Evolutionary conservation across 1,284 basidiomycete species (phyloP).

Genomic region (Takashimella koratensis): DNA sequence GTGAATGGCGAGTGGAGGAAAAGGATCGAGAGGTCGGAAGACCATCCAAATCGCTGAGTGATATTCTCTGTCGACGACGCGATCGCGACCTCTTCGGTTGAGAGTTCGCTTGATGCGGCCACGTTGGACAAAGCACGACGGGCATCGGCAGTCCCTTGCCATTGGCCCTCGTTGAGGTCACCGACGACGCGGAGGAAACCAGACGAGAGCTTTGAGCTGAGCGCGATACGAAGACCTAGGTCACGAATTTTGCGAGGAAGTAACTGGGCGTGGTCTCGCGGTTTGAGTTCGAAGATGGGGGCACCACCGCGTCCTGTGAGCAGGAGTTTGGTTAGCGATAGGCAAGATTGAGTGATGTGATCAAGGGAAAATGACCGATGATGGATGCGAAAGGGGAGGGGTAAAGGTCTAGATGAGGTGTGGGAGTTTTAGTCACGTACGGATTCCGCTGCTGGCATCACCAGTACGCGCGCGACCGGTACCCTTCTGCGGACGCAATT

Average conservation of each 20-base stretch:
- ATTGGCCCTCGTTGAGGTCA: constrained; percentile 59
- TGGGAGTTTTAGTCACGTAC: constrained; percentile 48
- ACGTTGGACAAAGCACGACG: constrained; percentile 51
- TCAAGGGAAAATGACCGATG: neutral
- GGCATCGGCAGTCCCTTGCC: constrained; percentile 39
- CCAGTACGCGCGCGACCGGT: constrained; percentile 85
- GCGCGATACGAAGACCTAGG: constrained; percentile 86
- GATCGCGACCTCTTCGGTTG: constrained; percentile 31
- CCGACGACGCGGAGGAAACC: constrained; percentile 70
- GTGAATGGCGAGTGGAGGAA: constrained; percentile 40
- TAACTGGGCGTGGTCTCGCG: constrained; percentile 84
- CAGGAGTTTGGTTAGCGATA: too few relatives aligned
- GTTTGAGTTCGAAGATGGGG: constrained; percentile 82
- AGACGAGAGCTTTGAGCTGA: constrained; percentile 76
- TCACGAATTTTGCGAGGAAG: constrained; percentile 84
- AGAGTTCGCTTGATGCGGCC: constrained; percentile 22
- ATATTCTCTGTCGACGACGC: constrained; percentile 56
- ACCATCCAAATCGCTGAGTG: constrained; percentile 34
- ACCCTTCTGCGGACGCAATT: constrained; percentile 90
- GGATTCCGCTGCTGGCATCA: constrained; percentile 80
- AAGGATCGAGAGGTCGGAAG: constrained; percentile 37
- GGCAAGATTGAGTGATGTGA: neutral
- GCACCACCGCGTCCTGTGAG: constrained; percentile 71
- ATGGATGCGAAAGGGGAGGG: neutral
- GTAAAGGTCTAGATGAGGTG: neutral